Percentiles rank a stretch among this genome's conserved stretches.
Evolutionary conservation across 257 asterid genomes (phyloP).

Genomic region (Ilex asprella): DNA sequence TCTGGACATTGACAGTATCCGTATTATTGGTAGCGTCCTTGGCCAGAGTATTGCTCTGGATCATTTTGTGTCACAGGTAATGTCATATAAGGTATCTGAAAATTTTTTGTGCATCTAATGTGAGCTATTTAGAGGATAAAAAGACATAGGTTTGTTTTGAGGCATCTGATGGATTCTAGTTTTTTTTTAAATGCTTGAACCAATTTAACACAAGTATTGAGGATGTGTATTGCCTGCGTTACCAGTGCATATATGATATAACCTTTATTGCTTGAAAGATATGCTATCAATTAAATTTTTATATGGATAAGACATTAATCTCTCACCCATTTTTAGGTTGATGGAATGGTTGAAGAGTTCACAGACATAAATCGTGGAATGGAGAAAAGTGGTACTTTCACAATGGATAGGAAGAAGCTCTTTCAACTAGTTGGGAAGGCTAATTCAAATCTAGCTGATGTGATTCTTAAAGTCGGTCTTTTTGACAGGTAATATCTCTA

Average conservation of each 20-base stretch:
- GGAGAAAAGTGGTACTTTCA: conserved; percentile 94
- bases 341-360: conserved; percentile 91
- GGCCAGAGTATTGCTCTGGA: conserved; percentile 97
- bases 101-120: no score
- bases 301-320: not conserved
- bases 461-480: conserved; percentile 80
- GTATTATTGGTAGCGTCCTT: conserved; percentile 82
- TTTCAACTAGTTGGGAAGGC: conserved; percentile 99
- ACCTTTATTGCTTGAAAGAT: no score
- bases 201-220: no score
- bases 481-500: conserved; percentile 65
- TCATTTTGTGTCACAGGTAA: conserved; percentile 96
- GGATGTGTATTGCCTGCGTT: not conserved
- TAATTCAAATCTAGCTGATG: conserved; percentile 91
- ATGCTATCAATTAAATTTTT: no score
- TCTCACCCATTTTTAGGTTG: conserved; percentile 47
- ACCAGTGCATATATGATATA: no score
- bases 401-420: conserved; percentile 80
- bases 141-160: no score
- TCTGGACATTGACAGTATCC: conserved; percentile 84
- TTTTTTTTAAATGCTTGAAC: no score
- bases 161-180: no score
- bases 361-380: conserved; percentile 85
- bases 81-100: not conserved
- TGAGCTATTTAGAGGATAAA: no score